Base-by-base conservation (phyloP, 2,329 filamentous ascomycete genomes). In the Stachybotrys echinatus region DNA sequence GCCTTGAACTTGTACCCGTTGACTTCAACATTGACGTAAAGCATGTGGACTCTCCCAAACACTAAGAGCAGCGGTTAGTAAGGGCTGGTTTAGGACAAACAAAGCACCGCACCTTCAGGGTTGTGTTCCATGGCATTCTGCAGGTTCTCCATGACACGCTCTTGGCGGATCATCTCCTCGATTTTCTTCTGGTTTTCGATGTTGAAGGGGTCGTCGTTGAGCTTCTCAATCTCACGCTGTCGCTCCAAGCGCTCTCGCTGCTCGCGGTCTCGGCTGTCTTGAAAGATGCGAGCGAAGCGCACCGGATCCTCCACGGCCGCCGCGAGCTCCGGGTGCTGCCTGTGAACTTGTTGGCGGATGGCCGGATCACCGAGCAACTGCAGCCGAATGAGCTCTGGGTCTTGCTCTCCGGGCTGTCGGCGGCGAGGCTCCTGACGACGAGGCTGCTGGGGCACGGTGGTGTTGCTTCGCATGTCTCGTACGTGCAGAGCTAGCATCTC, bases 51-150 rank as follows among this genome's bases (percentile, higher is more conserved):
- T 59, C 88, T 83, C 48, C 90, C 94, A 64, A 99, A 99, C 23
- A 94, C 92, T 96, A 59, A 27, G 27, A 14, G 48, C 39, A n/a
- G n/a, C 19, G 21, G 48, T 53, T 46, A 46, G 52, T 53, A 10
- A 52, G 20, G 5, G 14, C 23, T 12, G 3, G 27, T 23, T 12
- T 12, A 3, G 14, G 10, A 40, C 17, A 40, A 20, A 40, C 10
- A 20, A 7, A 40, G 12, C 38, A 40, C 70, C 79, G 60, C 72
- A 95, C 92, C 92, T 81, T 97, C 94, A 1, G 94, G 94, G 62
- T 95, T 96, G 70, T 97, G 87, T 71, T 97, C 92, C 80, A 96
- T 92, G 40, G 94, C 94, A 70, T 92, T 94, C 64, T 97, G 91
- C 52, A 97, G 70, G 63, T 99, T 99, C 72, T 96, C 91, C 69